Evolutionary conservation across 2,329 filamentous ascomycete genomes (phyloP).

Genomic region (Fusarium sp.): DNA sequence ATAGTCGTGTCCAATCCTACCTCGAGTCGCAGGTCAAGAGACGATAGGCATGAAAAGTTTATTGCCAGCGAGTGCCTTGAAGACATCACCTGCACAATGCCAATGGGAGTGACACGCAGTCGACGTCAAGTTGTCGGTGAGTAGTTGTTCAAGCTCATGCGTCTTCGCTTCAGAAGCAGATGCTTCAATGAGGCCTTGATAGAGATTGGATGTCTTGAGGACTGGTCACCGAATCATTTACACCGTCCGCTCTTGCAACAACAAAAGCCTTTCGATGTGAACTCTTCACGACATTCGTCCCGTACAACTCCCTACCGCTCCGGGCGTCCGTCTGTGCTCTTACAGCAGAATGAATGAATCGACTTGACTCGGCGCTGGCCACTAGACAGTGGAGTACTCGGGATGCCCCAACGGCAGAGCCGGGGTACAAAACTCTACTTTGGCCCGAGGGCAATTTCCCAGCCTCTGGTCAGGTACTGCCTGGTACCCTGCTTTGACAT

Average conservation of each 20-base stretch:
- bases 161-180: not conserved
- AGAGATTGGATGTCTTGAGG: not conserved
- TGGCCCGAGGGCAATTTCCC: conserved; percentile 34
- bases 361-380: conserved; percentile 39
- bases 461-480: conserved; percentile 34
- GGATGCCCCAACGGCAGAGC: conserved; percentile 27
- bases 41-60: conserved; percentile 8
- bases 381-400: conserved; percentile 35
- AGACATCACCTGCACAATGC: conserved; percentile 24
- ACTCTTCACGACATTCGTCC: not conserved
- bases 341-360: conserved; percentile 15
- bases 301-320: not conserved
- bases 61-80: conserved; percentile 1
- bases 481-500: conserved; percentile 10
- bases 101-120: conserved; percentile 8
- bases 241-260: not conserved
- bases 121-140: conserved; percentile 24
- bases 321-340: conserved; percentile 29
- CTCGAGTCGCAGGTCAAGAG: conserved; percentile 12
- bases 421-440: conserved; percentile 36
- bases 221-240: not conserved
- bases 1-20: not conserved
- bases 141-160: not conserved
- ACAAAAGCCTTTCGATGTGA: not conserved
- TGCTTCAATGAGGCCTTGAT: not conserved